Evolutionary conservation across 768 basidiomycete species (phyloP), one percentile per base, ranked within the genome.

Genomic region (Trametes cingulata): DNA sequence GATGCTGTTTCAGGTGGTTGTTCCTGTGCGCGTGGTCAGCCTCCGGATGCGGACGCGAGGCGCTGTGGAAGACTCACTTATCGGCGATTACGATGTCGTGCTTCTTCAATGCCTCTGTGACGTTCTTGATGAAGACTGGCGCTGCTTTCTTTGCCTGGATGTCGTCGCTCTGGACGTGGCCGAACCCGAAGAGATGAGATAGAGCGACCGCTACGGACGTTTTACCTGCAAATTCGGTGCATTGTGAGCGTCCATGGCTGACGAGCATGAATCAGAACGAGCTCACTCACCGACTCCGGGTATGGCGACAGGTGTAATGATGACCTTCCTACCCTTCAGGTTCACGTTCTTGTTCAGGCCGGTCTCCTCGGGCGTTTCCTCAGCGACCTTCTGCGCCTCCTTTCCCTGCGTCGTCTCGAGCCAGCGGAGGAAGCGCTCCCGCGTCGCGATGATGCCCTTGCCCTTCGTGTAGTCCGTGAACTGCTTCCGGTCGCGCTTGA

Each of bases 81-180:
- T 98, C 97, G 25, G 95, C 95, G 62, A 92, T 91, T 22, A 98
- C 95, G 0, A 98, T 84, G 59, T 90, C 80, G 50, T 90, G 76
- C 0, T 71, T 77, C 53, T 81, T 70, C 24, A 98, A 77, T 1
- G 90, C 78, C 0, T 76, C 69, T 14, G 74, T 68, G 39, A 97
- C 90, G 59, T 91, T 95, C 70, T 78, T 85, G 54, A 92, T 68
- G 71, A 96, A 96, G 2, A 71, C 61, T 0, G 86, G 79, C 0
- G 80, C 93, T 1, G 88, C 52, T 71, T 88, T 93, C 75, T 94
- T 98, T 37, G 72, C 81, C 40, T 79, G 77, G 4, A 98, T 82
- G 68, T 98, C 93, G 71, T 99, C 97, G 68, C 90, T 93, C 71
- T 98, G 97, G 0, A 91, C 93, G 71, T 98, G 97, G 1, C 82